These are phyloP conservation scores for Clavispora vitiphila DNA, from an alignment of 805 yeast species.

Conservation along the genomic window DNA sequence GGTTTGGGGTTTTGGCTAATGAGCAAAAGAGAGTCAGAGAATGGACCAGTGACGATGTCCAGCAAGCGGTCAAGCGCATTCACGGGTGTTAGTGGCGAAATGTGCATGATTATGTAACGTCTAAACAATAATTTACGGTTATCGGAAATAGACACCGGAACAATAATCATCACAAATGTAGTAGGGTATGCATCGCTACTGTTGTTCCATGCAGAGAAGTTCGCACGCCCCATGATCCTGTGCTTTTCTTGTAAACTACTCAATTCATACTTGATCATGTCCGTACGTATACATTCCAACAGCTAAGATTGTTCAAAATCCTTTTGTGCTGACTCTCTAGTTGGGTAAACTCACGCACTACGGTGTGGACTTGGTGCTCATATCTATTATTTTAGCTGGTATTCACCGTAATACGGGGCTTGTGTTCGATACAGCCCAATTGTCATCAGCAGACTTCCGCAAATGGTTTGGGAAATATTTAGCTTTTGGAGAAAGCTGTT, in stretches of 20 bases:
- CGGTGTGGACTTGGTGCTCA: slow-evolving; percentile 69
- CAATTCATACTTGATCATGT: neutral
- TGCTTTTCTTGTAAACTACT: neutral
- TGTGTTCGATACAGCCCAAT: slow-evolving; percentile 45
- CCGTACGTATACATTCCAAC: neutral
- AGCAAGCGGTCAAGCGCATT: slow-evolving; percentile 39
- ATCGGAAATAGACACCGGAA: neutral
- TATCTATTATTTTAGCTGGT: slow-evolving; percentile 82
- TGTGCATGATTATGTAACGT: neutral
- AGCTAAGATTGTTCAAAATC: no score
- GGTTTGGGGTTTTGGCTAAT: slow-evolving; percentile 37
- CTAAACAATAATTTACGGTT: neutral
- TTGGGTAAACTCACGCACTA: slow-evolving; percentile 65
- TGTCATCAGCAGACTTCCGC: slow-evolving; percentile 44
- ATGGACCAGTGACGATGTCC: slow-evolving; percentile 56
- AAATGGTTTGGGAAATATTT: slow-evolving; percentile 50
- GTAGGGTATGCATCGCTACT: neutral
- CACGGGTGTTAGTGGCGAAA: slow-evolving; percentile 2
- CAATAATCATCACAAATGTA: neutral
- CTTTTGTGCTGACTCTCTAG: slow-evolving; percentile 25
- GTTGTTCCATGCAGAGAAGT: neutral
- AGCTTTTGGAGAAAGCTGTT: slow-evolving; percentile 57
- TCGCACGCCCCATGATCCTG: neutral
- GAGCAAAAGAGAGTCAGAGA: slow-evolving; percentile 52
- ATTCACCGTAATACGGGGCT: slow-evolving; percentile 79